A percentile compares a stretch with the other conserved stretches of the same genome.
These are phyloP conservation scores for Brassica cretica DNA, from an alignment of 345 rosid genomes.

Conservation along the genomic window DNA sequence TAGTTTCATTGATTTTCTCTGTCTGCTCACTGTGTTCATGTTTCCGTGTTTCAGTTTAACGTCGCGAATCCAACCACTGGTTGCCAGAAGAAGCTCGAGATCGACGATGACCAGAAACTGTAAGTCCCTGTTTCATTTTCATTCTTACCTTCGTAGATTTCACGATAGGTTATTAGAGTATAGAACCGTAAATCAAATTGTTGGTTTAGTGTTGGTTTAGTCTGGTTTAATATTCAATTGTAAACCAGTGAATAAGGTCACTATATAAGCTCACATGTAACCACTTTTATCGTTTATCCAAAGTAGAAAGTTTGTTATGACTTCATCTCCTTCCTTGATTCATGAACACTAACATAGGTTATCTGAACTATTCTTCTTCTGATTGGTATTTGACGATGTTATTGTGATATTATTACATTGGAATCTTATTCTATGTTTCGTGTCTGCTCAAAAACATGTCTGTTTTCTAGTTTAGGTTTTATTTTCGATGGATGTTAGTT, in stretches of 20 bases:
- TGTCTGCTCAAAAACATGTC: not conserved
- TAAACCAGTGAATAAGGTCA: no score
- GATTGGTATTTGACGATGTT: not conserved
- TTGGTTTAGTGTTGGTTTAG: no score
- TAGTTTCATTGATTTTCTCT: not conserved
- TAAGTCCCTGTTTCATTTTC: not conserved
- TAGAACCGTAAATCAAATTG: no score
- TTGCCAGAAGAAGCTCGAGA: conserved; percentile 58
- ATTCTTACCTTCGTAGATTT: not conserved
- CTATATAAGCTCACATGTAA: no score
- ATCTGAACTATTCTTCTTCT: not conserved
- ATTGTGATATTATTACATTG: not conserved
- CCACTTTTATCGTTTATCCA: no score
- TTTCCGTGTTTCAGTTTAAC: conserved; percentile 41
- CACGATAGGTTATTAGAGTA: not conserved
- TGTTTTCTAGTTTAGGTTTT: not conserved
- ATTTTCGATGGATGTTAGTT: not conserved
- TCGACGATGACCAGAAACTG: conserved; percentile 57
- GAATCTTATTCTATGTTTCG: not conserved
- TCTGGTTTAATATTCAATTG: no score
- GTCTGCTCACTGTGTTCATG: not conserved
- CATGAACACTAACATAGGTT: not conserved
- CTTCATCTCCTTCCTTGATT: no score
- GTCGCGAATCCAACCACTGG: conserved; percentile 56
- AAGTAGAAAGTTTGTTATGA: no score